Evolutionary conservation across 192 early-diverging fungal genomes (phyloP), one percentile per base, ranked within the genome.

Genomic region (Backusella parvicylindrica): DNA sequence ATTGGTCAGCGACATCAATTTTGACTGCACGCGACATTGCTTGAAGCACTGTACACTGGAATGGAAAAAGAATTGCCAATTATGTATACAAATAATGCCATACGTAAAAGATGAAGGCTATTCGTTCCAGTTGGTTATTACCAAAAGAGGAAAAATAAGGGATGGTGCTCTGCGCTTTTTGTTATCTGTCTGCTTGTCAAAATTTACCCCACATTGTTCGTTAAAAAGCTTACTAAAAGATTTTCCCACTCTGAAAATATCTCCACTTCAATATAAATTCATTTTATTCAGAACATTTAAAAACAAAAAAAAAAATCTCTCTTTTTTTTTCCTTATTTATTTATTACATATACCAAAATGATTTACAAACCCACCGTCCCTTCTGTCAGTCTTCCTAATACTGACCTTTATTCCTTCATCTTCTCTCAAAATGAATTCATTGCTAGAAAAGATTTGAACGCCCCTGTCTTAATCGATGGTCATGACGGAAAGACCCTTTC

Each of bases 331-430:
- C 21, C 26, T 60, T 60, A 60, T 60, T 60, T 60, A 60, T 28
- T 60, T 50, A 50, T 23, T 50, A 21, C 6, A 9, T 50, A 50
- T 23, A 50, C 49, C 49, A 60, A 2, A 60, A 60, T 79, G 36
- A 38, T 79, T 74, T 79, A 74, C 38, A 68, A 68, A n/a, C 74
- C 77, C 36, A 38, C 72, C 11, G 43, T 36, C 15, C 23, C 21
- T 16, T 50, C 77, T 33, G 49, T 79, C 36, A 35, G 18, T 23
- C 72, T 79, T 33, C 72, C 77, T n/a, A 40, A 74, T 33, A 53
- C 70, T 38, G 77, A 79, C 26, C 40, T 79, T 31, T 79, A 67
- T 49, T 74, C 77, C 13, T 79, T 74, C 35, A 43, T 79, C 11
- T 79, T 79, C 38, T 18, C 26, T 12, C 49, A 26, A 28, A 79